phyloP scores from a whole-genome alignment of 495 filamentous ascomycete genomes.

The Niebla homalea region DNA sequence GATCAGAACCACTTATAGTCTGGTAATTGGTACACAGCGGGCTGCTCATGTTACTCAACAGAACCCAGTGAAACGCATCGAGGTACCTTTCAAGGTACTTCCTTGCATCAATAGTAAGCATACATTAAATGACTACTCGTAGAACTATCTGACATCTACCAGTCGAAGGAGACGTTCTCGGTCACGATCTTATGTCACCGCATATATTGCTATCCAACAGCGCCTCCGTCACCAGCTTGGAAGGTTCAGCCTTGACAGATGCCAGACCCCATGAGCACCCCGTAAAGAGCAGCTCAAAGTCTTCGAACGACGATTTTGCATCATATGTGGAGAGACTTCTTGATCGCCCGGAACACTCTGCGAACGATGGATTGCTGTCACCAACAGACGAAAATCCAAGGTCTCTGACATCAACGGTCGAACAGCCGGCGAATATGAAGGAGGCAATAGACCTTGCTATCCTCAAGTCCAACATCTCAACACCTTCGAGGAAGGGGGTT shows the following conservation, averaged over 20 bases:
- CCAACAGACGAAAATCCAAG: constrained; percentile 43
- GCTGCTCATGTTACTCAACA: constrained; percentile 63
- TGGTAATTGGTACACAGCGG: constrained; percentile 85
- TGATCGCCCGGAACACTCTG: constrained; percentile 40
- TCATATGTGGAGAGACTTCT: constrained; percentile 73
- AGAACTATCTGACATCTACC: constrained; percentile 13
- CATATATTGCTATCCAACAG: constrained; percentile 83
- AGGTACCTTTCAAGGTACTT: constrained; percentile 88
- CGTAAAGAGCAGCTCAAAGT: constrained; percentile 1
- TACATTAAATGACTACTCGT: neutral
- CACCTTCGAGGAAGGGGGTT: constrained; percentile 48
- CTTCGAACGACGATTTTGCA: constrained; percentile 49
- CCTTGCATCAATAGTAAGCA: constrained; percentile 65
- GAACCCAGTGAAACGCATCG: constrained; percentile 75
- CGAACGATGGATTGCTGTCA: constrained; percentile 51
- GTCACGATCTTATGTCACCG: constrained; percentile 85
- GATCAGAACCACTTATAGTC: constrained; percentile 83
- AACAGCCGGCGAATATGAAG: constrained; percentile 47
- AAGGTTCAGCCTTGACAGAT: constrained; percentile 27
- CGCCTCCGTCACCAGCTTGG: constrained; percentile 31
- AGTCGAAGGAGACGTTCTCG: constrained; percentile 53
- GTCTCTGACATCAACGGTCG: constrained; percentile 27
- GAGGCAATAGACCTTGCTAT: constrained; percentile 88
- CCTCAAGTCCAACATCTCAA: constrained; percentile 55
- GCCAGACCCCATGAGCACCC: constrained; percentile 15